Evolutionary conservation across 306 rosid species (phyloP).

Genomic region (Vigna hirtella): DNA sequence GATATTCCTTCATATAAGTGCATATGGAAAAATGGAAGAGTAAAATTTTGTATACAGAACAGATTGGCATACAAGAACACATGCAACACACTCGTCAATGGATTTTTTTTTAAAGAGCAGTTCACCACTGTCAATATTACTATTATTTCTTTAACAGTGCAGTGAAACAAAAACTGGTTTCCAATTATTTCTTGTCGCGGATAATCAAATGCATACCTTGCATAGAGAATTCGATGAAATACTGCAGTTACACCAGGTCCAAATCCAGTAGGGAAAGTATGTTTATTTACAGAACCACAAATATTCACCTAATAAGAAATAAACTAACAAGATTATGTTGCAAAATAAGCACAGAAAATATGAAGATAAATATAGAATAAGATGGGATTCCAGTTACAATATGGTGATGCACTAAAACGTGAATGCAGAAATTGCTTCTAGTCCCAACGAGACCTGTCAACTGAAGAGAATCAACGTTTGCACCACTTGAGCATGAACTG

Average conservation of each 20-base stretch:
- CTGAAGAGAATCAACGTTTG: slow-evolving; percentile 50
- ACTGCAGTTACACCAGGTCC: slow-evolving; percentile 82
- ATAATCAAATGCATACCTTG: slow-evolving; percentile 57
- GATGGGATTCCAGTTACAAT: slow-evolving; percentile 57
- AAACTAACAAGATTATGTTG: slow-evolving; percentile 24
- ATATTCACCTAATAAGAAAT: slow-evolving; percentile 68
- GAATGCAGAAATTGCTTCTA: slow-evolving; percentile 70
- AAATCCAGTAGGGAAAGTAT: slow-evolving; percentile 74
- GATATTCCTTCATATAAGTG: slow-evolving; percentile 9
- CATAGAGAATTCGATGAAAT: slow-evolving; percentile 80
- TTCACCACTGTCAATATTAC: slow-evolving; percentile 17
- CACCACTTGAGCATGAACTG: too few species aligned
- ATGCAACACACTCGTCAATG: slow-evolving; percentile 10
- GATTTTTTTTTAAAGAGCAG: slow-evolving; percentile 12
- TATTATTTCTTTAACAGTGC: slow-evolving; percentile 8
- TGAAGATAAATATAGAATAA: slow-evolving; percentile 23
- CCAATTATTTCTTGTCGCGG: slow-evolving; percentile 26
- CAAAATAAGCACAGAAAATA: slow-evolving; percentile 31
- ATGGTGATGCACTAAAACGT: slow-evolving; percentile 62
- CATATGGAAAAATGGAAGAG: slow-evolving; percentile 11
- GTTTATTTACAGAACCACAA: slow-evolving; percentile 55
- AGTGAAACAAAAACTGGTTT: slow-evolving; percentile 26
- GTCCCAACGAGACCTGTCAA: slow-evolving; percentile 50
- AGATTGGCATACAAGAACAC: slow-evolving; percentile 22
- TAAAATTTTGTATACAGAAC: background rate